Base-by-base conservation (phyloP, 2,329 filamentous ascomycete genomes). In the Cercospora beticola region DNA sequence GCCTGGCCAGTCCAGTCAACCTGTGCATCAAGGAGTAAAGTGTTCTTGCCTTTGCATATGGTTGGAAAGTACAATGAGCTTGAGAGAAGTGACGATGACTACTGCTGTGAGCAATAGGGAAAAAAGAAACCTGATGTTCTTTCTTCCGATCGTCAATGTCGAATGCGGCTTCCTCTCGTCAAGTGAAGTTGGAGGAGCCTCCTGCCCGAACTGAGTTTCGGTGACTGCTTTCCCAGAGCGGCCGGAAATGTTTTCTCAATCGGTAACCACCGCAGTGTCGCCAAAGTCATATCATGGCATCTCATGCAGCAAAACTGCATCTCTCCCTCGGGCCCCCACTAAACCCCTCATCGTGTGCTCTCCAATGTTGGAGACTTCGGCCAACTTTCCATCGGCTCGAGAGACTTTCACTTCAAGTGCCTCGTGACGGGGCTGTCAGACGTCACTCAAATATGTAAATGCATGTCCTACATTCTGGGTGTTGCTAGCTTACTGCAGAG, bases 321-420 rank as follows among this genome's bases (percentile, higher is more conserved):
- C 5, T 31, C 4, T 33, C 33, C 70, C 68, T 72, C 66, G 67
- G 68, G 57, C 56, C 64, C 67, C 63, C 63, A 60, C 62, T 16
- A 30, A 57, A 70, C 69, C 69, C 71, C 71, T 71, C 71, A 52
- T 63, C 28, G 23, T 12, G 9, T n/a, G 21, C 33, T 14, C 23
- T n/a, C 16, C 31, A 23, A 26, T 49, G 18, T 43, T 52, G 18
- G 46, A 23, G 43, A 56, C n/a, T 30, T 64, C 63, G 63, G 63
- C 31, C n/a, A 49, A 65, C 23, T 65, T 65, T 54, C 54, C 63
- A 18, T 46, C 61, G 61, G 23, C 21, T n/a, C 33, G 28, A 52
- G 21, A 12, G 9, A 63, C 16, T 52, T 40, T 28, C 16, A n/a
- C 56, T 23, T 36, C 28, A 21, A 61, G 40, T 33, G 26, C 46